Conservation (phyloP, 805 yeast genomes). For the Suhomyces emberorum region DNA sequence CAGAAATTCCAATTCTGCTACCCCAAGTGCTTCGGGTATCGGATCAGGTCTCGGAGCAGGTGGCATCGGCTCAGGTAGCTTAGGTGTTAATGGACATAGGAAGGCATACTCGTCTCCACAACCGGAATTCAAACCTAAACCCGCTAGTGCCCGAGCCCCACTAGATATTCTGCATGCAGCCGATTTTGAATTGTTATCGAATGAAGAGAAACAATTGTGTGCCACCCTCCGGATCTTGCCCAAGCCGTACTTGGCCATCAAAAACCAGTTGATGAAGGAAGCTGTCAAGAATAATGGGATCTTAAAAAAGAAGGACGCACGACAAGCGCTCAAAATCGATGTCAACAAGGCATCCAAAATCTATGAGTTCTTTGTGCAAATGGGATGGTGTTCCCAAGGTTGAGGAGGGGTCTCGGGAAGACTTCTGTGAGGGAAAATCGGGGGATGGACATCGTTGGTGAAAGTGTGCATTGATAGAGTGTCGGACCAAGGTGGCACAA, state of each 20-base stretch:
- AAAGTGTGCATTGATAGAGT: too few species aligned
- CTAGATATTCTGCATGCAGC: slow-evolving; percentile 73
- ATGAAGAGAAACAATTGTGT: slow-evolving; percentile 87
- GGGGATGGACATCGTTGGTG: neutral
- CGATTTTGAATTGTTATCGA: slow-evolving; percentile 76
- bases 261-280: slow-evolving; percentile 85
- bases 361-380: slow-evolving; percentile 88
- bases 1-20: slow-evolving; percentile 16
- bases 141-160: slow-evolving; percentile 46
- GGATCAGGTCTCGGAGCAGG: slow-evolving; percentile 3
- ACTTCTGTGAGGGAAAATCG: neutral
- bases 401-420: slow-evolving; percentile 10
- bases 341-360: slow-evolving; percentile 81
- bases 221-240: slow-evolving; percentile 81
- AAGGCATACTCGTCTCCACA: slow-evolving; percentile 30
- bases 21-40: slow-evolving; percentile 4
- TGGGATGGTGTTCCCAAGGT: slow-evolving; percentile 73
- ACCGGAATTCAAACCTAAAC: slow-evolving; percentile 42
- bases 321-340: slow-evolving; percentile 80
- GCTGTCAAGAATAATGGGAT: slow-evolving; percentile 81
- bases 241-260: slow-evolving; percentile 90
- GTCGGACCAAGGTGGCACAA: neutral
- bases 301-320: slow-evolving; percentile 78
- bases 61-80: neutral
- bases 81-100: slow-evolving; percentile 15